These are phyloP conservation scores for Epichloe sibirici DNA, from an alignment of 2,329 filamentous ascomycete genomes.

Conservation along the genomic window DNA sequence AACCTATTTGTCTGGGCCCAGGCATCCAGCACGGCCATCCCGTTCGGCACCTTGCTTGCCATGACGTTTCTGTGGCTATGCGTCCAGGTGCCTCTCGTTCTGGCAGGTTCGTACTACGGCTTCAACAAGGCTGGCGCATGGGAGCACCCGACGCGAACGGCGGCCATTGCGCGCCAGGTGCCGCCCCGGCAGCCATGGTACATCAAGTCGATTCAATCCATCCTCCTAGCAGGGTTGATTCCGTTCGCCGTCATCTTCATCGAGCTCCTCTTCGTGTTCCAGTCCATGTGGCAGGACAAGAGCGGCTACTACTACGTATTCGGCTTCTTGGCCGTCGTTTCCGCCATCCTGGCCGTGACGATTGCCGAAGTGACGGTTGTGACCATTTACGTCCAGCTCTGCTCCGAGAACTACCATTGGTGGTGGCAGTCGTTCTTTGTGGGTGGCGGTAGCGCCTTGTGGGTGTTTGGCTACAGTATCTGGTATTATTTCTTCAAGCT, in stretches of 20 bases:
- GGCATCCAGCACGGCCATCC: constrained; percentile 76
- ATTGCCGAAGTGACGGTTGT: constrained; percentile 77
- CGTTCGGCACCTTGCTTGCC: constrained; percentile 64
- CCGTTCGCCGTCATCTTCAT: constrained; percentile 85
- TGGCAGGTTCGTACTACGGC: constrained; percentile 67
- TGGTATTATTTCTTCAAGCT: constrained; percentile 78
- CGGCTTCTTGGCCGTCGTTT: constrained; percentile 68
- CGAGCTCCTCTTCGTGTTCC: constrained; percentile 76
- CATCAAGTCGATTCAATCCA: constrained; percentile 46
- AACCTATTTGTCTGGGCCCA: constrained; percentile 88
- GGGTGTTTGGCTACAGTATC: constrained; percentile 71
- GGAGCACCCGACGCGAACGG: constrained; percentile 74
- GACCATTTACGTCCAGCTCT: constrained; percentile 70
- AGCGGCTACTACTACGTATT: constrained; percentile 88
- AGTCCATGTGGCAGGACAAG: constrained; percentile 82
- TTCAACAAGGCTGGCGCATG: constrained; percentile 55
- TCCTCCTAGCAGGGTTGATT: constrained; percentile 62
- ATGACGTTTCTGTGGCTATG: constrained; percentile 71
- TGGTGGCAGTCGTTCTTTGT: constrained; percentile 84
- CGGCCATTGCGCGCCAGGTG: constrained; percentile 57
- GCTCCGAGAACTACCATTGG: constrained; percentile 80
- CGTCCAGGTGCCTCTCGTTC: constrained; percentile 76
- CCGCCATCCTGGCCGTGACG: constrained; percentile 58
- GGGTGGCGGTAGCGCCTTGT: constrained; percentile 63
- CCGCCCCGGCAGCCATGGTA: constrained; percentile 72